Base-by-base conservation (phyloP, 768 basidiomycete species). In the Podaxis rugospora region DNA sequence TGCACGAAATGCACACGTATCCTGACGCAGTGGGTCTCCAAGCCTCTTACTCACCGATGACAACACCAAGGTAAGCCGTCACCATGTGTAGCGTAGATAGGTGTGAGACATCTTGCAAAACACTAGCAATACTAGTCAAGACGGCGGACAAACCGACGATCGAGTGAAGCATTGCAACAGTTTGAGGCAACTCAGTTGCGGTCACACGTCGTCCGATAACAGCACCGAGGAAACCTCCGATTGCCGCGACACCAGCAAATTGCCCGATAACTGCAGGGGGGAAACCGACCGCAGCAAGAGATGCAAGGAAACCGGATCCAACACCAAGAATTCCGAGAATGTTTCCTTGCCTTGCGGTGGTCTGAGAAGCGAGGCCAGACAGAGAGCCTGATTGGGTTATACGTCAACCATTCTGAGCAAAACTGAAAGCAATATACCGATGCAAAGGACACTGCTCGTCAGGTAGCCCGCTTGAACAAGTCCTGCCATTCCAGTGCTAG, bases 121-220 rank as follows among this genome's bases (percentile, higher is more conserved):
- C 92, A 67, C 90, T 92, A 11, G 77, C 93, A 42, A 93, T 88
- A 57, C 88, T 90, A 14, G 93, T 95, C 67, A 95, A 75, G 16
- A 95, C 93, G 0, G 93, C 93, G 2, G 93, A 93, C 28, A 95
- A 82, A 72, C 93, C 93, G 55, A 95, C 93, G 35, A 95, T 93
- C 36, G 89, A 92, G 69, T 95, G 93, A 59, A 95, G 75, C 57
- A 92, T 87, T 1, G 87, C 83, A 4, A 84, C 82, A 61, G 80
- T 90, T 70, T 95, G 93, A 6, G 93, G 93, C 37, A 95, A 80
- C 68, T 95, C 93, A 16, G 92, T 94, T 2, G 90, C 89, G 14
- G 90, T 92, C 50, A 94, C 90, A 21, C 92, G 85, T 35, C 92
- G 79, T 39, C 93, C 93, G 63, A 95, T 83, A 64, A 90, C 73